Percentiles rank a stretch among this genome's conserved stretches.
Conservation (phyloP, 495 filamentous ascomycete species). For the Penicillium antarcticum region DNA sequence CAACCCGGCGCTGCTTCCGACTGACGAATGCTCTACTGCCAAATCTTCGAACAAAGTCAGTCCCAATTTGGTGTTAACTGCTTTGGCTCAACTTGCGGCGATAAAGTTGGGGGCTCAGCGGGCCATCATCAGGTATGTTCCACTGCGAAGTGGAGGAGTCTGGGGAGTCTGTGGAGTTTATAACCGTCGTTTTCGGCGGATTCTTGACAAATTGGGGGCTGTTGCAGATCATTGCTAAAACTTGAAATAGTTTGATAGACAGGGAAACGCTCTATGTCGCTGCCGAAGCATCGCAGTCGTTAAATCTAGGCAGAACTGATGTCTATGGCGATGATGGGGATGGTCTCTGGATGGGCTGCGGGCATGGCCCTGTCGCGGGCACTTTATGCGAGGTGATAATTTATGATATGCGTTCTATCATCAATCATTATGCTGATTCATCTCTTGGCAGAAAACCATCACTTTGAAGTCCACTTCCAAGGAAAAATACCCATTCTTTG, state of each 20-base stretch:
- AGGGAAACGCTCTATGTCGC: constrained; percentile 45
- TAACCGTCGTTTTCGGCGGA: too few relatives aligned
- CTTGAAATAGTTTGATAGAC: constrained; percentile 11
- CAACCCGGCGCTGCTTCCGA: constrained; percentile 23
- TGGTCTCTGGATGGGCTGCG: constrained; percentile 45
- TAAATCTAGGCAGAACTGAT: constrained; percentile 33
- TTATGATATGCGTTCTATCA: background rate
- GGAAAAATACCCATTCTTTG: constrained; percentile 8
- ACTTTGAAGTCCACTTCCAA: background rate
- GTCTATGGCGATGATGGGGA: constrained; percentile 35
- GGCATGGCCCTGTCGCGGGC: constrained; percentile 37
- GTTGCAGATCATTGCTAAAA: background rate
- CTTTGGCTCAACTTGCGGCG: constrained; percentile 38
- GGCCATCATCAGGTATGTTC: constrained; percentile 38
- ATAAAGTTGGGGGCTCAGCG: constrained; percentile 37
- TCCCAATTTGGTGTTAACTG: constrained; percentile 36
- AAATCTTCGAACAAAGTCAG: constrained; percentile 3
- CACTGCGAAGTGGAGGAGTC: background rate
- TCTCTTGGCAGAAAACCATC: constrained; percentile 6
- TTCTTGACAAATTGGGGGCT: too few relatives aligned
- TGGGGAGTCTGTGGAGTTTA: background rate
- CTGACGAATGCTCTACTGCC: background rate
- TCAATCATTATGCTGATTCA: background rate
- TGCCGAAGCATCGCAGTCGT: constrained; percentile 45
- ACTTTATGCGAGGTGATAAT: constrained; percentile 33